phyloP scores from a whole-genome alignment of 306 rosid species.

The Senna tora region DNA sequence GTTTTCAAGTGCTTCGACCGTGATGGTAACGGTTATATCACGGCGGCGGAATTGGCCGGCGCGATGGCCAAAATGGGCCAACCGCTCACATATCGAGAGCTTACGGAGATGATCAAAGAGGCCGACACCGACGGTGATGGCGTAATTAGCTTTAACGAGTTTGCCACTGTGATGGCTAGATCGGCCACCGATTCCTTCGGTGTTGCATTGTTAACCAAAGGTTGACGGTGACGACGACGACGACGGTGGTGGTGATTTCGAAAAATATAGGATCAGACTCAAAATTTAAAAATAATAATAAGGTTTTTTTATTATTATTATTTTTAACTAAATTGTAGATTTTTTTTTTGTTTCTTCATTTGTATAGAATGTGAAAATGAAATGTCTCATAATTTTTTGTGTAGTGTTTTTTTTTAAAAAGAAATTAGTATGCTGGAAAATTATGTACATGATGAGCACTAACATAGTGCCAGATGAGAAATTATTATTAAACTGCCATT shows the following conservation, averaged over 20 bases:
- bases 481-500: no score
- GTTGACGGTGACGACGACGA: background rate
- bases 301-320: no score
- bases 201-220: slow-evolving; percentile 39
- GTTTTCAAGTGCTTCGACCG: slow-evolving; percentile 54
- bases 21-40: slow-evolving; percentile 54
- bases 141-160: slow-evolving; percentile 61
- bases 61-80: slow-evolving; percentile 67
- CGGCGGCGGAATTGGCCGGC: slow-evolving; percentile 53
- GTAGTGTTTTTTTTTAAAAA: no score
- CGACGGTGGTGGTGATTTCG: background rate
- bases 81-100: slow-evolving; percentile 54
- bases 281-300: no score
- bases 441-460: no score
- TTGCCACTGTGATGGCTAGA: slow-evolving; percentile 52
- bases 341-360: no score
- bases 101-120: slow-evolving; percentile 58
- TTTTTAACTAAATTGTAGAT: no score
- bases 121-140: slow-evolving; percentile 63
- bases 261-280: background rate
- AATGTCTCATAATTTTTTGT: no score
- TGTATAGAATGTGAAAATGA: no score
- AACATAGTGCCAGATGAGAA: no score
- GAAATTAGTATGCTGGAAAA: no score
- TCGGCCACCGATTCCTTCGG: slow-evolving; percentile 53